Evolutionary conservation across 345 rosid species (phyloP).

Genomic region (Rhodamnia argentea): DNA sequence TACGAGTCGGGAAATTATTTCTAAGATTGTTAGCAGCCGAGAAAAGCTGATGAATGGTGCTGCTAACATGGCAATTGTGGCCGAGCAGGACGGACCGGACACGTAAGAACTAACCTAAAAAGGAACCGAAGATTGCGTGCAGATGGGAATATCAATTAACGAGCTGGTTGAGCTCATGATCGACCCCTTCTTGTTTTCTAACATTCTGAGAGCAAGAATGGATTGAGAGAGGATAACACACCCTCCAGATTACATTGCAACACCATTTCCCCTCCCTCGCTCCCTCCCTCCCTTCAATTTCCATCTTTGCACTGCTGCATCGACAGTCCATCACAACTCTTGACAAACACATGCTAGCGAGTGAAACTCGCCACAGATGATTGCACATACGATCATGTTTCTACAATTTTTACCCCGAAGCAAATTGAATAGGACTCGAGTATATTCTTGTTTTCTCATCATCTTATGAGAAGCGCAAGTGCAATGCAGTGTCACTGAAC

Average conservation of each 20-base stretch:
- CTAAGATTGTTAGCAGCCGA: not conserved
- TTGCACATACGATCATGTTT: not conserved
- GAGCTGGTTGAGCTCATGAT: not conserved
- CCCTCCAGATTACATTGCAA: not conserved
- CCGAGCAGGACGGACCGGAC: not conserved
- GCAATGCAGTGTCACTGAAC: not conserved
- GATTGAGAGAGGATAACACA: not conserved
- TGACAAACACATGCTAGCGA: not conserved
- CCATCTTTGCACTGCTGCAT: not conserved
- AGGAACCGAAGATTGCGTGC: not conserved
- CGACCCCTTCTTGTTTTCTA: not conserved
- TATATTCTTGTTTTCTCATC: not conserved
- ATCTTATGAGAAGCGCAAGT: not conserved
- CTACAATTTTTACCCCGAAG: not conserved
- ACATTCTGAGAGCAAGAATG: not conserved
- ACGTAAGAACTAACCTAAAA: not conserved
- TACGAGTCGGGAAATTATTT: not conserved
- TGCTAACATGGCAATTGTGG: not conserved
- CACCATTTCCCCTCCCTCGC: not conserved
- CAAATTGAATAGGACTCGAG: not conserved
- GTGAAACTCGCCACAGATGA: not conserved
- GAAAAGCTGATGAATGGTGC: not conserved
- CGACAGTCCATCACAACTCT: not conserved
- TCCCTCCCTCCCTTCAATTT: not conserved
- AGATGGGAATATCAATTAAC: not conserved